Conservation (phyloP, 2,329 filamentous ascomycete species). For the Colletotrichum neosansevieriae region DNA sequence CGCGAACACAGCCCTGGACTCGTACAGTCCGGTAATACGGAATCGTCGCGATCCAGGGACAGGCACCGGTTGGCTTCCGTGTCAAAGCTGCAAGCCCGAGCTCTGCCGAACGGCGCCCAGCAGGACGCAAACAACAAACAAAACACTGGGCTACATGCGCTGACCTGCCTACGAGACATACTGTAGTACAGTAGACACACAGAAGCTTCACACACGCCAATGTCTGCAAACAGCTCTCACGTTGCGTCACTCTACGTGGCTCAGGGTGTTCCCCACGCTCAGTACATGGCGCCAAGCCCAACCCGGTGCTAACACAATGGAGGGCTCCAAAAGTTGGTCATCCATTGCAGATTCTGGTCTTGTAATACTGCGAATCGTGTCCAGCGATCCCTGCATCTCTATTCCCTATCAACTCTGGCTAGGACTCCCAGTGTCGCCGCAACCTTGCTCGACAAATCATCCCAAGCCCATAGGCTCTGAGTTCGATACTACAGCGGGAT, state of each 20-base stretch:
- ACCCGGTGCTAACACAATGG: background rate
- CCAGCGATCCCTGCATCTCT: slow-evolving; percentile 7
- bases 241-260: slow-evolving; percentile 30
- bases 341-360: background rate
- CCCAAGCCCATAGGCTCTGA: background rate
- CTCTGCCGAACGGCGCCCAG: slow-evolving; percentile 14
- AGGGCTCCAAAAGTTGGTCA: background rate
- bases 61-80: slow-evolving; percentile 21
- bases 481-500: slow-evolving; percentile 12
- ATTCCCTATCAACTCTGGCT: slow-evolving; percentile 10
- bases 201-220: background rate
- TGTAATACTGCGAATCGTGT: background rate
- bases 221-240: slow-evolving; percentile 17
- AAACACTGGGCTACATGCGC: slow-evolving; percentile 8
- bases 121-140: slow-evolving; percentile 20
- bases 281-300: slow-evolving; percentile 14
- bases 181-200: background rate
- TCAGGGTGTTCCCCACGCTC: slow-evolving; percentile 12
- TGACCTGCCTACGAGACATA: background rate
- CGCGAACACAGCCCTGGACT: background rate
- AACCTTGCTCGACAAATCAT: background rate
- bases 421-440: background rate
- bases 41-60: slow-evolving; percentile 6
- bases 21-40: background rate
- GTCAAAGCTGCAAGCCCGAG: slow-evolving; percentile 19